Evolutionary conservation across 164 flowering plant genomes (phyloP), one percentile per base, ranked within the genome.

Genomic region (Piper betle): DNA sequence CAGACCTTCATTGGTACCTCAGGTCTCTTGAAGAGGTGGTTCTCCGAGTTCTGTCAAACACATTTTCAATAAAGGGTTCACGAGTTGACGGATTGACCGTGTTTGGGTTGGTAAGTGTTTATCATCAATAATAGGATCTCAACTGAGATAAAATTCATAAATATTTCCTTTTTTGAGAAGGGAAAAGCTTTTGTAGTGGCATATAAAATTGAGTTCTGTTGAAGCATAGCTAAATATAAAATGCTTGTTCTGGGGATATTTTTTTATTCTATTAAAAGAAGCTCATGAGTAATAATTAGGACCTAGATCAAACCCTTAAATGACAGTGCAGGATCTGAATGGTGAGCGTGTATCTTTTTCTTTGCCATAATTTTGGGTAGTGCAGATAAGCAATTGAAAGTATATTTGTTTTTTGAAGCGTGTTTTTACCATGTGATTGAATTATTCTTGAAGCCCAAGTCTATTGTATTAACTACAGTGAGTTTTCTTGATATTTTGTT

Each of bases 1-100:
- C 81, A 96, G 97, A 88, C 85, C 95, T 90, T 63, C 99, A 90
- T 75, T 93, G 97, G 97, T 93, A 93, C 81, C 85, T 93, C 58
- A 86, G 99, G 80, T 77, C 87, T 33, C 96, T 93, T 65, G 99
- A 93, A 72, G 99, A 93, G 80, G 92, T 93, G 67, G 84, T 88
- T 39, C 83, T 90, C 63, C 90, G 87, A 52, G 91, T 70, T 64
- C 88, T 93, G 52, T 78, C 75, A 46, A 77, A 87, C 12, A 62
- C 97, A 40, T 93, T 93, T 72, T 80, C 80, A 25, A 81, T 93
- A 57, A 66, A 81, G 59, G 96, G 92, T 69, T 86, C 93, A 18
- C 76, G 95, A n/a, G 39, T 77, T 42, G 81, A 86, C n/a, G 95
- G 95, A 52, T 69, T 84, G 43, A 90, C 95, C 53, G 99, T 37